A percentile compares a stretch with the other conserved stretches of the same genome.
Conservation (phyloP, 108 stramenopile genomes). For the Stephanodiscus triporus region DNA sequence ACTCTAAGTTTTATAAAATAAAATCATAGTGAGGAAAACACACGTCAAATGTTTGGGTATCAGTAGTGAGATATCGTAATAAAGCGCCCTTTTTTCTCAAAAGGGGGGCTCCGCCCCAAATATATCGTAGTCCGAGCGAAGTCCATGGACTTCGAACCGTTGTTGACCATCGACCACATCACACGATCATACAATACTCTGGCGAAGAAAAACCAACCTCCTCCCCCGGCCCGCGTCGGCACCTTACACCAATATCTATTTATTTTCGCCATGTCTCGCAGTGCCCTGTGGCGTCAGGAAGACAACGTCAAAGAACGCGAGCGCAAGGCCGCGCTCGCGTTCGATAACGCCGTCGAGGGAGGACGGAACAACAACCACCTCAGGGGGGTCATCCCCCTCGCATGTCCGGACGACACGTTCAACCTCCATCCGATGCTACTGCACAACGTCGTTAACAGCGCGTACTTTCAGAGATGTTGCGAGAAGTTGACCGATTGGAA, state of each 20-base stretch:
- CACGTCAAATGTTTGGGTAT: too few relatives aligned
- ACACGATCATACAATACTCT: too few relatives aligned
- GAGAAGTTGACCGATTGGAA: constrained; percentile 85
- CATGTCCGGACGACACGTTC: constrained; percentile 84
- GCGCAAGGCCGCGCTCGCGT: constrained; percentile 67
- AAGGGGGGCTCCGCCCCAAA: too few relatives aligned
- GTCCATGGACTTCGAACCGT: too few relatives aligned
- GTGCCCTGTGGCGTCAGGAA: constrained; percentile 87
- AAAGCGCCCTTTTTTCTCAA: too few relatives aligned
- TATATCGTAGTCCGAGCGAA: too few relatives aligned
- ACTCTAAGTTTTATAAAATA: too few relatives aligned
- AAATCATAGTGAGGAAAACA: too few relatives aligned
- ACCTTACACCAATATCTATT: background rate
- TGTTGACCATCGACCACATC: background rate
- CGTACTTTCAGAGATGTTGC: constrained; percentile 90
- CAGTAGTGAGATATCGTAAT: too few relatives aligned
- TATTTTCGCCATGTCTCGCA: constrained; percentile 64
- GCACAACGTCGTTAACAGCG: constrained; percentile 75
- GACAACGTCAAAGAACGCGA: constrained; percentile 78
- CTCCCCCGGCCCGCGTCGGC: too few relatives aligned
- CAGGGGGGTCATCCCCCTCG: constrained; percentile 64
- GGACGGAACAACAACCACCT: constrained; percentile 62
- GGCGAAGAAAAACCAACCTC: too few relatives aligned
- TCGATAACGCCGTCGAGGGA: constrained; percentile 70
- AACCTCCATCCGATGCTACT: constrained; percentile 93